Conservation (phyloP, 1,284 basidiomycete species). For the Chalciporus sp. region DNA sequence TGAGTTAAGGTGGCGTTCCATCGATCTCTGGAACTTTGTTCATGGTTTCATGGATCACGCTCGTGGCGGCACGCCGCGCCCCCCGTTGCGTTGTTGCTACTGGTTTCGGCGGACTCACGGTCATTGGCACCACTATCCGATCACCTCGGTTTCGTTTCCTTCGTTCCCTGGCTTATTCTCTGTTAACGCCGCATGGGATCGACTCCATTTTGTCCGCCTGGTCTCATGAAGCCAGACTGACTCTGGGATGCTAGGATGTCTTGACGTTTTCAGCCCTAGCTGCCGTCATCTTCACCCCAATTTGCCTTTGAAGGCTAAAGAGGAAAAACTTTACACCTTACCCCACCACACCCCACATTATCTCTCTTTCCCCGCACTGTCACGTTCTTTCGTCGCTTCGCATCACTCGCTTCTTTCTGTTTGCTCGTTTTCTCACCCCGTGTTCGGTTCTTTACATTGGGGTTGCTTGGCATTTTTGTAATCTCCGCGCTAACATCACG, state of each 20-base stretch:
- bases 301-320: background rate
- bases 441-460: background rate
- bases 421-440: background rate
- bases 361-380: conserved; percentile 22
- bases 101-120: no score
- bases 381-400: background rate
- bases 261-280: background rate
- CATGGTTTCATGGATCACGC: background rate
- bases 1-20: background rate
- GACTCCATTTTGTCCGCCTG: background rate
- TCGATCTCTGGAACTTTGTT: background rate
- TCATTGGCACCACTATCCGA: no score
- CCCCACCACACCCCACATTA: conserved; percentile 11
- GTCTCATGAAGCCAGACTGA: background rate
- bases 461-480: background rate
- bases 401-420: background rate
- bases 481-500: conserved; percentile 18
- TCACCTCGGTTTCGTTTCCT: background rate
- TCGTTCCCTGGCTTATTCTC: background rate
- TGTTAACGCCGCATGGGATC: background rate
- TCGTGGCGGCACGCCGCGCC: background rate
- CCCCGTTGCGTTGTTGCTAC: no score
- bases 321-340: background rate
- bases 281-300: background rate
- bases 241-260: background rate